phyloP scores from a whole-genome alignment of 805 yeast species.

The Starmera caribaea region DNA sequence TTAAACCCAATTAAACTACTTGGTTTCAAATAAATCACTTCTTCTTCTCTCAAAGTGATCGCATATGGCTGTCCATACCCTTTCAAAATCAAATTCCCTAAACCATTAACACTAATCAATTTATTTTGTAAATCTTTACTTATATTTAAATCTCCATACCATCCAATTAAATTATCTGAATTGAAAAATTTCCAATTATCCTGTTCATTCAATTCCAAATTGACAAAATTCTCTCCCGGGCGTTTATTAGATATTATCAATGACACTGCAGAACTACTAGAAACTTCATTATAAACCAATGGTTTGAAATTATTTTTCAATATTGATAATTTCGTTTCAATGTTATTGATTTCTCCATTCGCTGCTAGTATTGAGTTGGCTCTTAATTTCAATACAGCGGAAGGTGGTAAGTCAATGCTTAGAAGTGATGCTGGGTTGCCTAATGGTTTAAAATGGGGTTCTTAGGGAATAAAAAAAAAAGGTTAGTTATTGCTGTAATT shows the following conservation, averaged over 20 bases:
- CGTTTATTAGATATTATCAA: slow-evolving; percentile 5
- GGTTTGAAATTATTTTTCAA: slow-evolving; percentile 6
- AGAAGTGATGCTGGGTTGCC: slow-evolving; percentile 19
- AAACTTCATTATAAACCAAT: slow-evolving; percentile 8
- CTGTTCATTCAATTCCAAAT: slow-evolving; percentile 4
- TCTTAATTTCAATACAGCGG: slow-evolving; percentile 13
- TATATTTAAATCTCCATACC: slow-evolving; percentile 12
- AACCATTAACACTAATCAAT: slow-evolving; percentile 7
- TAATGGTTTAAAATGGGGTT: slow-evolving; percentile 19
- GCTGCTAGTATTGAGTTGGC: slow-evolving; percentile 14
- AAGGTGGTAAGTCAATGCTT: slow-evolving; percentile 16
- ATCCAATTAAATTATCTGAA: slow-evolving; percentile 7
- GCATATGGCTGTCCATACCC: slow-evolving; percentile 22
- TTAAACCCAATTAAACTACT: slow-evolving; percentile 7
- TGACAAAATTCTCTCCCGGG: slow-evolving; percentile 4
- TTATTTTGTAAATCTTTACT: not conserved
- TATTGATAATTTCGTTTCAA: slow-evolving; percentile 3
- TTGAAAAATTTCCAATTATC: slow-evolving; percentile 10
- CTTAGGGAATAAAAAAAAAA: not conserved
- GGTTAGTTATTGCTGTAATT: too few species aligned
- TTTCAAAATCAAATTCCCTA: slow-evolving; percentile 21
- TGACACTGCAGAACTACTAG: slow-evolving; percentile 10
- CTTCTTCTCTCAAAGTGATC: slow-evolving; percentile 14
- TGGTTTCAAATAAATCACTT: slow-evolving; percentile 14
- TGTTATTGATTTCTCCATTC: slow-evolving; percentile 7